Conservation (phyloP, 176 grass and related monocot species). For the Eragrostis curvula region DNA sequence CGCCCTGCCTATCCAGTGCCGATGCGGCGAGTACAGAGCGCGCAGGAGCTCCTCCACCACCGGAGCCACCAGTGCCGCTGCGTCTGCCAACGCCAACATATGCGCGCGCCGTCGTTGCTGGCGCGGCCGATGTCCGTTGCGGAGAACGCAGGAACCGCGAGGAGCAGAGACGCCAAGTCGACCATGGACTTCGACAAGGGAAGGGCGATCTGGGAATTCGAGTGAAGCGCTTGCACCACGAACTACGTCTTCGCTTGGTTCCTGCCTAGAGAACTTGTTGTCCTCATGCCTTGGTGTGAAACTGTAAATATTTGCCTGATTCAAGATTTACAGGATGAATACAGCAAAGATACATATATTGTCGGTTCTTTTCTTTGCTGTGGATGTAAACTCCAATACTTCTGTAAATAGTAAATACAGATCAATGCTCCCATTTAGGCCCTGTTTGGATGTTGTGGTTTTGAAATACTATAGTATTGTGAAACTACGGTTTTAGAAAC, state of each 20-base stretch:
- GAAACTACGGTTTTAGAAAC: too few relatives aligned
- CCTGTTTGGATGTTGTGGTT: too few relatives aligned
- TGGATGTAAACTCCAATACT: background rate
- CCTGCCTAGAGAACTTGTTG: background rate
- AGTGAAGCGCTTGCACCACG: background rate
- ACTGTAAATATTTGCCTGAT: background rate
- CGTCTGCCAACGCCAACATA: background rate
- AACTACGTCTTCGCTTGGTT: background rate
- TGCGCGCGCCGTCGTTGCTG: background rate
- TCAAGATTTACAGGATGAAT: background rate
- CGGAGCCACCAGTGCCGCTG: too few relatives aligned
- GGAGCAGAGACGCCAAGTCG: background rate
- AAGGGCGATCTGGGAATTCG: background rate
- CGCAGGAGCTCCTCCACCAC: too few relatives aligned
- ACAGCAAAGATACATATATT: background rate
- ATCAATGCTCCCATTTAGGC: too few relatives aligned
- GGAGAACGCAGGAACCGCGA: background rate
- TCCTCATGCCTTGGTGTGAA: background rate
- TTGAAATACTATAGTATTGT: too few relatives aligned
- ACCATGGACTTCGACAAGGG: background rate
- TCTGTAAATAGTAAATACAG: too few relatives aligned
- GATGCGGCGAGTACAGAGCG: conserved; percentile 25
- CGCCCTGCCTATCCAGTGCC: background rate
- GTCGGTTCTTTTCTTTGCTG: background rate
- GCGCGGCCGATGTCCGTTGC: background rate